Base-by-base conservation (phyloP, 2,329 filamentous ascomycete species). In the Microcera coccophila region DNA sequence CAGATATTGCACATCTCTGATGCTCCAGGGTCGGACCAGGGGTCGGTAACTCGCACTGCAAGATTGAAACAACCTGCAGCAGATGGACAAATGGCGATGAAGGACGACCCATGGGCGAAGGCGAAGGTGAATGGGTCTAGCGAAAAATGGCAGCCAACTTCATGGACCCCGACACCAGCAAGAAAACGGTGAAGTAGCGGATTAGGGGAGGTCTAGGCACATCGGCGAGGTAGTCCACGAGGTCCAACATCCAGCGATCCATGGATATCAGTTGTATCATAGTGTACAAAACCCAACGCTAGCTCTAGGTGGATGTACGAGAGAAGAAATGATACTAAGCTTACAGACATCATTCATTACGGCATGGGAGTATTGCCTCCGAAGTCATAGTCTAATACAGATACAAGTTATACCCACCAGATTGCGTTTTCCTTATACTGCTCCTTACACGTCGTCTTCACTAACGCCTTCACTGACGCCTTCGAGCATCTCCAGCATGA, bases 101-200 rank as follows among this genome's bases (percentile, higher is more conserved):
- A 47, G 3, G 53, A 66, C 2, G 73, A 83, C 57, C 81, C 82
- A 3, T 85, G 82, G 81, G 75, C 75, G 21, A 72, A 70, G 49
- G 70, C 73, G 1, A 69, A 47, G 28, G 52, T 62, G 1, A 54
- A 57, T 16, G 73, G 71, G 0, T 78, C 81, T 0, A 72, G 81
- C 41, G 81, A 86, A 59, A 70, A 66, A n/a, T 87, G 82, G 81
- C 80, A 85, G 62, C 84, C 84, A 0, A 60, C 77, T 36, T 67
- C 79, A 3, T 87, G 84, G 84, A 67, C 62, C 4, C 79, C 79
- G 4, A 62, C 63, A 2, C 52, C 69, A n/a, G 41, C 51, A 10
- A 70, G 61, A 53, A 66, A 62, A 46, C 48, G 47, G 36, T 61
- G 44, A 58, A n/a, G 36, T 21, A 14, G 17, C 10, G 28, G 16